These are phyloP conservation scores for Alloascoidea africana DNA, from an alignment of 805 yeast species.

Conservation along the genomic window DNA sequence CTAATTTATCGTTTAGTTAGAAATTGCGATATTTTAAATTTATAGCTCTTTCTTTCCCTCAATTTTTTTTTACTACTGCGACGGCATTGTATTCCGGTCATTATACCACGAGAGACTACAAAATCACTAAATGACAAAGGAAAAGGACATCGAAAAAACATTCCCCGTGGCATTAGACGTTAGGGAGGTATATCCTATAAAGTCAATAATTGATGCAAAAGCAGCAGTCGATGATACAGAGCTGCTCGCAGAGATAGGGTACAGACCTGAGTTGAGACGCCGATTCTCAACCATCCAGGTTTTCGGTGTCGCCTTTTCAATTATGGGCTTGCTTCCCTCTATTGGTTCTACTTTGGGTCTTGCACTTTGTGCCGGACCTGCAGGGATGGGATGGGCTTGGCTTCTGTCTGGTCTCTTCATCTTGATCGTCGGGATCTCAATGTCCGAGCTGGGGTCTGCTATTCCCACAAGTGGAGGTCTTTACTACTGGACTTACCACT, in stretches of 20 bases:
- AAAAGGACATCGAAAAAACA: too few species aligned
- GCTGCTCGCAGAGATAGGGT: constrained; percentile 50
- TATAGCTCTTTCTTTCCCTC: too few species aligned
- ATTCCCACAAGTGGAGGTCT: constrained; percentile 69
- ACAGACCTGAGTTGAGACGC: constrained; percentile 52
- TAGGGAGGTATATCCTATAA: too few species aligned
- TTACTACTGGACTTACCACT: constrained; percentile 53
- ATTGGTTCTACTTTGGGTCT: constrained; percentile 38
- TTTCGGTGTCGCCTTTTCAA: constrained; percentile 57
- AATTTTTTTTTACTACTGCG: too few species aligned
- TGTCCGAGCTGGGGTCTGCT: constrained; percentile 54
- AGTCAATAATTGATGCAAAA: too few species aligned
- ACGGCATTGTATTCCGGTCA: too few species aligned
- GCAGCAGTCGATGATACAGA: too few species aligned
- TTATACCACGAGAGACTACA: too few species aligned
- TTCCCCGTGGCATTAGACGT: too few species aligned
- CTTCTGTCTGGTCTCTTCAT: constrained; percentile 39
- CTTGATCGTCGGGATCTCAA: constrained; percentile 39
- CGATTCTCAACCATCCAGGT: constrained; percentile 46
- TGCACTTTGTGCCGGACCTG: constrained; percentile 49
- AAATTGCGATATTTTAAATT: too few species aligned
- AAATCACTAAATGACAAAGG: too few species aligned
- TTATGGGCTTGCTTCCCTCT: constrained; percentile 51
- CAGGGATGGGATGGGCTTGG: constrained; percentile 66
- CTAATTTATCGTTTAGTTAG: too few species aligned